phyloP scores from a whole-genome alignment of 306 rosid genomes.

The Trichosanthes truncata region DNA sequence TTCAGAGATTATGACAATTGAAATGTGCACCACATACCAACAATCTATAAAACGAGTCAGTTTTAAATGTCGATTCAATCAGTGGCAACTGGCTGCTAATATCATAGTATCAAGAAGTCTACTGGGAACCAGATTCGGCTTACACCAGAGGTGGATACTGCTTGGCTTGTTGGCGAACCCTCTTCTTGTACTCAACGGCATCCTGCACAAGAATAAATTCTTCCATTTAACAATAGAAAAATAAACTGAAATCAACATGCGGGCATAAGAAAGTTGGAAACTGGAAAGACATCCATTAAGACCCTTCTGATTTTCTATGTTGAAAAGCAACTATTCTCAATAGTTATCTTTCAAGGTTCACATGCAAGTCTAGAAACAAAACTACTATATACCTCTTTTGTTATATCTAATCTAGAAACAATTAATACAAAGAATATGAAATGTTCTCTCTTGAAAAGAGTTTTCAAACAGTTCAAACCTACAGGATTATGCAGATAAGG shows the following conservation, averaged over 20 bases:
- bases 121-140: conserved; percentile 18
- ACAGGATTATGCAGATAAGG: not conserved
- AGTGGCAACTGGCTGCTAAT: conserved; percentile 28
- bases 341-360: not conserved
- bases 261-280: not conserved
- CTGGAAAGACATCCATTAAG: not conserved
- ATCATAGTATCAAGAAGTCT: conserved; percentile 19
- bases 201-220: conserved; percentile 43
- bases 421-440: not conserved
- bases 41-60: conserved; percentile 15
- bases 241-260: not conserved
- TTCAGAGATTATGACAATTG: conserved; percentile 2
- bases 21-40: conserved; percentile 12
- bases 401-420: not conserved
- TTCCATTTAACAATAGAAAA: conserved; percentile 7
- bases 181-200: conserved; percentile 61
- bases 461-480: not conserved
- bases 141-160: conserved; percentile 75
- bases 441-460: not conserved
- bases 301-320: not conserved
- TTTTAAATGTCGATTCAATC: conserved; percentile 20
- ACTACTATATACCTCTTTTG: not conserved
- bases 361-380: not conserved
- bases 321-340: not conserved
- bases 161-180: conserved; percentile 86